phyloP scores from a whole-genome alignment of 225 moss, liverwort and hornwort genomes.

The Thuidium tamariscinum region DNA sequence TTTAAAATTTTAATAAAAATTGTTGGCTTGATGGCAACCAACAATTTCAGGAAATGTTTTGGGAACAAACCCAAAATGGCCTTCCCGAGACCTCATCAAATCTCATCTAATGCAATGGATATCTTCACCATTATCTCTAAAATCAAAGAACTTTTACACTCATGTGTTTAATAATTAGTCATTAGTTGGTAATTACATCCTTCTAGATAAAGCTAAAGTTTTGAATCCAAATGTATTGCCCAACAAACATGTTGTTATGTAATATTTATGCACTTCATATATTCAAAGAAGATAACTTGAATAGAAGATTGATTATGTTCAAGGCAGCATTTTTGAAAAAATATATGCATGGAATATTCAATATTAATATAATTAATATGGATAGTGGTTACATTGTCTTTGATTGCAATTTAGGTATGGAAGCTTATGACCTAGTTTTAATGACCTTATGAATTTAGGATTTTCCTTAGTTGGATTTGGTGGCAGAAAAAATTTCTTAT shows the following conservation, averaged over 20 bases:
- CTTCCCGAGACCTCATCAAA: no score
- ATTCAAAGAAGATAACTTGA: not conserved
- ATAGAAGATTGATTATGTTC: not conserved
- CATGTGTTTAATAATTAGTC: not conserved
- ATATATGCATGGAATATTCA: fast-evolving
- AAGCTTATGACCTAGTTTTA: no score
- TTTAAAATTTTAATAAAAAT: no score
- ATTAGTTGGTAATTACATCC: fast-evolving
- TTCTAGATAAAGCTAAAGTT: not conserved
- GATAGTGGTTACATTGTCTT: not conserved
- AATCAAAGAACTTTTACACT: not conserved
- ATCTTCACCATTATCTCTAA: not conserved
- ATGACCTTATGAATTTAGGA: no score
- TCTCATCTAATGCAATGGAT: no score
- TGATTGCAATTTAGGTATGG: not conserved
- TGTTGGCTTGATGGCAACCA: no score
- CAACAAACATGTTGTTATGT: no score
- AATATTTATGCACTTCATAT: not conserved
- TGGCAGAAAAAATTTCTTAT: no score
- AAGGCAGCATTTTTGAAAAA: not conserved
- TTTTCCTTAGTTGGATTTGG: no score
- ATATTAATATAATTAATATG: not conserved
- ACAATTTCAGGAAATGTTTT: no score
- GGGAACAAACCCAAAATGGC: no score
- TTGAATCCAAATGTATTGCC: not conserved